Evolutionary conservation across 139 green algal genomes (phyloP).

Genomic region (Haematococcus sp.): DNA sequence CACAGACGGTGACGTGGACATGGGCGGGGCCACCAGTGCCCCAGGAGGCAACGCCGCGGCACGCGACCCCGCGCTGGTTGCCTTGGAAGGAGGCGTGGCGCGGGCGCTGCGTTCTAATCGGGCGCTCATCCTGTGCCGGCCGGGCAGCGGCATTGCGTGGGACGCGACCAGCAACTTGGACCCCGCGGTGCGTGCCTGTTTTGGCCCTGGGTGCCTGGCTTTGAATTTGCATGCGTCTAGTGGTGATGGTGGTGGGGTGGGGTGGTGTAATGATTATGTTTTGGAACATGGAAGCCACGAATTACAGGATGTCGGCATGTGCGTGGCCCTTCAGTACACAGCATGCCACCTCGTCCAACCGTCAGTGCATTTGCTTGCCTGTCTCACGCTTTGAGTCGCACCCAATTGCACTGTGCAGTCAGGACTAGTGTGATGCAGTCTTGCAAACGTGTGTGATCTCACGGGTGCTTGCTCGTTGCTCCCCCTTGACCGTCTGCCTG

Average conservation of each 20-base stretch:
- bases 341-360: too few relatives aligned
- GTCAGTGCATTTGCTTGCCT: too few relatives aligned
- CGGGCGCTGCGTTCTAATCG: slow-evolving; percentile 31
- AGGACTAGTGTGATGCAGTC: too few relatives aligned
- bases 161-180: slow-evolving; percentile 12
- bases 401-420: too few relatives aligned
- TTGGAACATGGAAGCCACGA: too few relatives aligned
- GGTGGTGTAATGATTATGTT: too few relatives aligned
- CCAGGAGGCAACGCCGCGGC: slow-evolving; percentile 5
- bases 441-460: too few relatives aligned
- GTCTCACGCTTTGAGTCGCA: too few relatives aligned
- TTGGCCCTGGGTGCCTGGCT: not conserved
- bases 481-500: too few relatives aligned
- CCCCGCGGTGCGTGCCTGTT: not conserved
- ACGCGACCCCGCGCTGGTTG: not conserved
- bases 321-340: too few relatives aligned
- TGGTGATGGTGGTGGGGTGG: not conserved
- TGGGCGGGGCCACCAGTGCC: slow-evolving; percentile 10
- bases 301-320: too few relatives aligned
- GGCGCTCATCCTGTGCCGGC: slow-evolving; percentile 45
- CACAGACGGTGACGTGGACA: slow-evolving; percentile 7
- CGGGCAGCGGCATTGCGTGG: not conserved
- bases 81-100: slow-evolving; percentile 41
- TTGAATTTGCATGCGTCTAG: not conserved
- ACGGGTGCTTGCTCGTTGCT: too few relatives aligned